Percentiles rank a stretch among this genome's conserved stretches.
phyloP scores from a whole-genome alignment of 73 alveolate genomes.

The Stentor roeselii region DNA sequence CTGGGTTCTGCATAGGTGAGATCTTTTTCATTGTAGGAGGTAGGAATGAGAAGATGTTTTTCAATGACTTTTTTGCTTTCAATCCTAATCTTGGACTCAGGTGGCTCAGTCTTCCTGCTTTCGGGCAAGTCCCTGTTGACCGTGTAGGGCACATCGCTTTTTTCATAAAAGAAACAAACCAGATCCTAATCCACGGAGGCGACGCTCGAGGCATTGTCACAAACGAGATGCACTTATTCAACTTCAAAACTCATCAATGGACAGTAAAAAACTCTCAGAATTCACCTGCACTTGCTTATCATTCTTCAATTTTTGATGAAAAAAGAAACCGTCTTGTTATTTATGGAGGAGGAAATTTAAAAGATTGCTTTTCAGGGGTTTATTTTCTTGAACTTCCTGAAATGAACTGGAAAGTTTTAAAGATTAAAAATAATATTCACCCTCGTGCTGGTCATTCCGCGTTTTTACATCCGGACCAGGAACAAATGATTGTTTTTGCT shows the following conservation, averaged over 20 bases:
- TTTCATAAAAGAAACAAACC: not conserved
- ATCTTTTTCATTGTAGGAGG: not conserved
- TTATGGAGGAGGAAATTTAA: conserved; percentile 23
- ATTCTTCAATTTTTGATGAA: not conserved
- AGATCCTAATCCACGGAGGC: conserved; percentile 10
- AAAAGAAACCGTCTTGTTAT: not conserved
- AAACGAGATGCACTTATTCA: not conserved
- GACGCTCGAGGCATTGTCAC: not conserved
- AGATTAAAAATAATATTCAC: not conserved
- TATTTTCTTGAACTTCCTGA: not conserved
- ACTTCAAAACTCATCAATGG: not conserved
- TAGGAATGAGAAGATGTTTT: not conserved
- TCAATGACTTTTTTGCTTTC: not conserved
- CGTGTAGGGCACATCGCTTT: conserved; percentile 17
- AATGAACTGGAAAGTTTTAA: not conserved
- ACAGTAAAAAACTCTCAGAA: not conserved
- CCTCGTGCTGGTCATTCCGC: conserved; percentile 18
- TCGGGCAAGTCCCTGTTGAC: not conserved
- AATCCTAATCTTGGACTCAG: conserved; percentile 25
- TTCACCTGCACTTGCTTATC: conserved; percentile 12
- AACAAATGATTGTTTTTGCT: not conserved
- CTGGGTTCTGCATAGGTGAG: not conserved
- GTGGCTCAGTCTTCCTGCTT: not conserved
- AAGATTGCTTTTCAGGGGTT: not conserved
- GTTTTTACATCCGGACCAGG: not conserved